These are phyloP conservation scores for Euphrasia arctica DNA, from an alignment of 305 asterid genomes.

Conservation along the genomic window DNA sequence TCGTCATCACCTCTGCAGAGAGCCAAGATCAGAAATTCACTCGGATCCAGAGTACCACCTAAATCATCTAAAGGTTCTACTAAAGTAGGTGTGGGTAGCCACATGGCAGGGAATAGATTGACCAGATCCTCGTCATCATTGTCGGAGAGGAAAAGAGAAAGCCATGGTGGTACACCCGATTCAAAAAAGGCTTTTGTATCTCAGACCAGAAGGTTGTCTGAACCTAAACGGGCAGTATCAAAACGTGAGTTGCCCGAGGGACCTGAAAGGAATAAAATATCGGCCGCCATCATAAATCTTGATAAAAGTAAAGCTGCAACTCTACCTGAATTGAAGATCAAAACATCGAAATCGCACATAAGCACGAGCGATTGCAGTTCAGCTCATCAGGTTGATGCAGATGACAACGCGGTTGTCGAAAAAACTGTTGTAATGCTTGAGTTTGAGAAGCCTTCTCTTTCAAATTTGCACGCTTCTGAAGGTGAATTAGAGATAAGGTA, in stretches of 20 bases:
- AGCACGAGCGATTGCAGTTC: constrained; percentile 24
- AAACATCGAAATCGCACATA: constrained; percentile 36
- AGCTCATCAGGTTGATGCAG: neutral
- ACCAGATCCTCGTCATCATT: constrained; percentile 62
- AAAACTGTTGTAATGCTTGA: constrained; percentile 67
- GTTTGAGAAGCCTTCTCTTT: constrained; percentile 49
- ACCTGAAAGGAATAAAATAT: constrained; percentile 56
- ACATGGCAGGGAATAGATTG: constrained; percentile 45
- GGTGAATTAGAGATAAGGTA: constrained; percentile 26
- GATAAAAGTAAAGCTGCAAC: constrained; percentile 64
- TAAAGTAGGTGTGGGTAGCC: constrained; percentile 52
- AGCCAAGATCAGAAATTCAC: constrained; percentile 58
- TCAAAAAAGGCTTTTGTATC: constrained; percentile 53
- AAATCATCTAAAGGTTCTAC: constrained; percentile 46
- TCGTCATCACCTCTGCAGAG: constrained; percentile 83
- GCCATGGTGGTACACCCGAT: constrained; percentile 42
- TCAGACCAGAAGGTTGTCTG: constrained; percentile 67
- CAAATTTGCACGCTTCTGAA: constrained; percentile 33
- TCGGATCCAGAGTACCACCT: constrained; percentile 41
- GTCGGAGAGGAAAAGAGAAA: constrained; percentile 53
- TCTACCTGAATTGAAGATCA: constrained; percentile 70
- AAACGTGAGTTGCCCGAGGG: constrained; percentile 51
- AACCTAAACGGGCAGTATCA: constrained; percentile 52
- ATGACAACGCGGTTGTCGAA: constrained; percentile 3
- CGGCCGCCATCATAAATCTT: constrained; percentile 59